These are phyloP conservation scores for Dipodascus albidus DNA, from an alignment of 805 yeast species.

Conservation along the genomic window DNA sequence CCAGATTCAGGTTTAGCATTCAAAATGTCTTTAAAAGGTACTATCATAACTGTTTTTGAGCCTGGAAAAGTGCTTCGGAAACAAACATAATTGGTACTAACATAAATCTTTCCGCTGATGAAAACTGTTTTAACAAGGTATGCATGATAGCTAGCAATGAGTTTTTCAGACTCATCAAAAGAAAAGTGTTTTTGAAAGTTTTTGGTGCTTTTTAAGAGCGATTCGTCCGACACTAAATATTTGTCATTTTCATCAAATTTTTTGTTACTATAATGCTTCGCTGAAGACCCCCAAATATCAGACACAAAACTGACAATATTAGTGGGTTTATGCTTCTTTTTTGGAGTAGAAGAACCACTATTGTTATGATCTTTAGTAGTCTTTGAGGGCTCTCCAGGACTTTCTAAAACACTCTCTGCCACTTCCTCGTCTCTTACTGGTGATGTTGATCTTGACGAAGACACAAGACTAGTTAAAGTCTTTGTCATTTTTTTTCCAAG, in stretches of 20 bases:
- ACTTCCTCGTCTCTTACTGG: not conserved
- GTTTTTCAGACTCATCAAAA: conserved; percentile 36
- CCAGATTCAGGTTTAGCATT: conserved; percentile 58
- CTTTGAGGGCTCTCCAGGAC: not conserved
- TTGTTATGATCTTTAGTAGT: not conserved
- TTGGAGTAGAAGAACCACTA: not conserved
- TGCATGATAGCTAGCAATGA: conserved; percentile 60
- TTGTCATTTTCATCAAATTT: conserved; percentile 31
- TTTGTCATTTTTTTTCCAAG: not conserved
- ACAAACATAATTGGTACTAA: conserved; percentile 61
- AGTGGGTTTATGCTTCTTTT: conserved; percentile 29
- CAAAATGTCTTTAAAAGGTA: conserved; percentile 68
- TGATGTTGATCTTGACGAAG: not conserved
- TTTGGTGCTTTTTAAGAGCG: conserved; percentile 35
- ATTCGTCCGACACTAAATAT: conserved; percentile 34
- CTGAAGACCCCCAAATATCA: conserved; percentile 47
- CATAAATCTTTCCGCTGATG: conserved; percentile 68
- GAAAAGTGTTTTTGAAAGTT: conserved; percentile 60
- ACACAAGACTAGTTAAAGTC: not conserved
- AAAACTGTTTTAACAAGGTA: conserved; percentile 65
- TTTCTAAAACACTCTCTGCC: not conserved
- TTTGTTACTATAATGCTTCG: conserved; percentile 43
- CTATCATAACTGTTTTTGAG: conserved; percentile 63
- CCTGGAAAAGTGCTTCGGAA: conserved; percentile 76
- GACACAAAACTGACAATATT: conserved; percentile 24